phyloP scores from a whole-genome alignment of 345 rosid species.

The Durio zibethinus region DNA sequence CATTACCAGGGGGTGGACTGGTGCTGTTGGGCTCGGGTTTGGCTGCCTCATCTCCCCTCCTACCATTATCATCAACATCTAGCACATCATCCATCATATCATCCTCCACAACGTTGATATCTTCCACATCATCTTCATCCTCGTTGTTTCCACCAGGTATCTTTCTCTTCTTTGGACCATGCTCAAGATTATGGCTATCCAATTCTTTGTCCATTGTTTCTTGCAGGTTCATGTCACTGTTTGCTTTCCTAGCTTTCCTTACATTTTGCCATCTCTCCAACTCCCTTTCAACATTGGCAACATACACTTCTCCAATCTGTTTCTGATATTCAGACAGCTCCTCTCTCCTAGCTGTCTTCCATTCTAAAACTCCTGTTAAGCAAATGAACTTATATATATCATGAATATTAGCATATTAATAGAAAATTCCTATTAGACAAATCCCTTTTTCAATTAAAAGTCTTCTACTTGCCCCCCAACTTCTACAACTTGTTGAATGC shows the following conservation, averaged over 20 bases:
- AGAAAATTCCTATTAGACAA: neutral
- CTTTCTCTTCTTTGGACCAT: conserved; percentile 90
- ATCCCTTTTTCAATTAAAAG: no score
- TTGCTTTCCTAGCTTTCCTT: conserved; percentile 62
- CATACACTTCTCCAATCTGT: conserved; percentile 60
- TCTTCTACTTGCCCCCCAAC: neutral
- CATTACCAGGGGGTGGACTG: conserved; percentile 24
- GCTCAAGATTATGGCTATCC: conserved; percentile 89
- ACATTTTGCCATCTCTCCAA: conserved; percentile 96
- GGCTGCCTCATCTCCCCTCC: conserved; percentile 45
- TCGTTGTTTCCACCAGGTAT: conserved; percentile 68
- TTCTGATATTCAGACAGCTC: conserved; percentile 80
- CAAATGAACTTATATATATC: neutral
- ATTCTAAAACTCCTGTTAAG: conserved; percentile 59
- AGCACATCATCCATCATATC: conserved; percentile 89
- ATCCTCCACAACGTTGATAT: conserved; percentile 81
- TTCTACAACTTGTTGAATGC: neutral
- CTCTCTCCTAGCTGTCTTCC: conserved; percentile 76
- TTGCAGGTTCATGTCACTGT: conserved; percentile 62
- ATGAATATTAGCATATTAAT: neutral
- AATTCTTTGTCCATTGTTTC: conserved; percentile 97
- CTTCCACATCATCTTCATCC: conserved; percentile 88
- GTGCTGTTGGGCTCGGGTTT: conserved; percentile 37
- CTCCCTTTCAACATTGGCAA: conserved; percentile 81
- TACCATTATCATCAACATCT: conserved; percentile 58